Conservation (phyloP, 805 yeast genomes). For the Wickerhamomyces canadensis region DNA sequence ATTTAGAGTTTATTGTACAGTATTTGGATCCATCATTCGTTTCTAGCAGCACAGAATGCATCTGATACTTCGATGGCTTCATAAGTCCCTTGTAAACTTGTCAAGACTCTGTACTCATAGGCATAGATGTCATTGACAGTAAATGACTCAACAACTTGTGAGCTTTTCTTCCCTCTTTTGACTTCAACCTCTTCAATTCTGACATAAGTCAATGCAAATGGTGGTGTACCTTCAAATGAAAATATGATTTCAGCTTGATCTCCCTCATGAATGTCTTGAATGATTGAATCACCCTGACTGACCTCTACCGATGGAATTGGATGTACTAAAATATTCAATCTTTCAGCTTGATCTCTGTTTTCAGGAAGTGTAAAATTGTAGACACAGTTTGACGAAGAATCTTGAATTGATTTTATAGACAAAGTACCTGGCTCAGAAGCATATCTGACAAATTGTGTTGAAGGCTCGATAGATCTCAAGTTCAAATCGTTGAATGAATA, state of each 20-base stretch:
- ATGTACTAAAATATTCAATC: constrained; percentile 37
- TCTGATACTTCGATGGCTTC: constrained; percentile 90
- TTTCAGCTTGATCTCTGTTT: constrained; percentile 27
- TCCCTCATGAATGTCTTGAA: constrained; percentile 88
- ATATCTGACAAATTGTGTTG: constrained; percentile 52
- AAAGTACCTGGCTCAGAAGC: constrained; percentile 83
- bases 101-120: constrained; percentile 62
- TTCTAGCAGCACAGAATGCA: constrained; percentile 60
- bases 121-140: constrained; percentile 58
- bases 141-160: constrained; percentile 54
- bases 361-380: constrained; percentile 47
- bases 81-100: constrained; percentile 87
- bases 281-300: constrained; percentile 66
- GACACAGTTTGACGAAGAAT: constrained; percentile 67
- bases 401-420: constrained; percentile 61
- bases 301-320: constrained; percentile 78
- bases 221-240: constrained; percentile 82
- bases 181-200: constrained; percentile 52
- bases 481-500: constrained; percentile 65
- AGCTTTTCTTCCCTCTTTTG: constrained; percentile 38
- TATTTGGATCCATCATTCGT: constrained; percentile 19
- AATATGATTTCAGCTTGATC: constrained; percentile 87
- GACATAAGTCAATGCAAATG: constrained; percentile 80
- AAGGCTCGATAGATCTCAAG: constrained; percentile 49
- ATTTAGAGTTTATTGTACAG: too few species aligned